Conservation (phyloP, 805 yeast species). For the Blastobotrys mokoenaii region DNA sequence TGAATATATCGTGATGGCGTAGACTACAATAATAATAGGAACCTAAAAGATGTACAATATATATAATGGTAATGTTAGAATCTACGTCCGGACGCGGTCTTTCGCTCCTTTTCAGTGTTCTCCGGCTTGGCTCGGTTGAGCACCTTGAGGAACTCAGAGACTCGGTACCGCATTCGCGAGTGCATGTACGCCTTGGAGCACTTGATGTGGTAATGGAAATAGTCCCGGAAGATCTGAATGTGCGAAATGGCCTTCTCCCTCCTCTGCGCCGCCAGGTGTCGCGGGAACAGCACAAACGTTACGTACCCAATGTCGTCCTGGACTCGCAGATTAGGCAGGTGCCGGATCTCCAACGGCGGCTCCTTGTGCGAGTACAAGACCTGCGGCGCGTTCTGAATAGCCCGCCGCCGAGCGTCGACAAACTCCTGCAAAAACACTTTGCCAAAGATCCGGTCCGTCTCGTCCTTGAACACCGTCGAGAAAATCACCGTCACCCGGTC, state of each 20-base stretch:
- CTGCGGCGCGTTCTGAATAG: constrained; percentile 97
- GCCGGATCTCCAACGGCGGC: constrained; percentile 82
- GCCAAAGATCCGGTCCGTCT: constrained; percentile 67
- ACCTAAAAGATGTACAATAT: constrained; percentile 3
- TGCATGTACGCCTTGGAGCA: constrained; percentile 98
- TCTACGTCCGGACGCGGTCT: constrained; percentile 67
- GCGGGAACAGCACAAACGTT: constrained; percentile 46
- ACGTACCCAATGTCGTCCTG: constrained; percentile 45
- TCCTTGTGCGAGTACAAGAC: constrained; percentile 83
- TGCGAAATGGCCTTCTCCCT: constrained; percentile 86
- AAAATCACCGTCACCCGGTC: constrained; percentile 96
- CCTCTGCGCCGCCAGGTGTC: constrained; percentile 56
- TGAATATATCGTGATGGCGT: no score
- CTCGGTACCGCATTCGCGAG: constrained; percentile 95
- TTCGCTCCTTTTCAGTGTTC: constrained; percentile 66
- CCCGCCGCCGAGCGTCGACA: constrained; percentile 90
- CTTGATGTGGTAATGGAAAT: constrained; percentile 97
- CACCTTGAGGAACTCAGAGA: constrained; percentile 86
- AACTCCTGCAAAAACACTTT: constrained; percentile 48
- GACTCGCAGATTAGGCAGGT: constrained; percentile 27
- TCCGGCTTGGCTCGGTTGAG: constrained; percentile 96
- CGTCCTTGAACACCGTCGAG: constrained; percentile 91
- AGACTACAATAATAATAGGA: no score
- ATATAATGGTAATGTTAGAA: constrained; percentile 25
- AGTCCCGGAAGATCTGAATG: constrained; percentile 86